These are phyloP conservation scores for Pseudevernia furfuracea DNA, from an alignment of 495 filamentous ascomycete genomes.

Conservation along the genomic window DNA sequence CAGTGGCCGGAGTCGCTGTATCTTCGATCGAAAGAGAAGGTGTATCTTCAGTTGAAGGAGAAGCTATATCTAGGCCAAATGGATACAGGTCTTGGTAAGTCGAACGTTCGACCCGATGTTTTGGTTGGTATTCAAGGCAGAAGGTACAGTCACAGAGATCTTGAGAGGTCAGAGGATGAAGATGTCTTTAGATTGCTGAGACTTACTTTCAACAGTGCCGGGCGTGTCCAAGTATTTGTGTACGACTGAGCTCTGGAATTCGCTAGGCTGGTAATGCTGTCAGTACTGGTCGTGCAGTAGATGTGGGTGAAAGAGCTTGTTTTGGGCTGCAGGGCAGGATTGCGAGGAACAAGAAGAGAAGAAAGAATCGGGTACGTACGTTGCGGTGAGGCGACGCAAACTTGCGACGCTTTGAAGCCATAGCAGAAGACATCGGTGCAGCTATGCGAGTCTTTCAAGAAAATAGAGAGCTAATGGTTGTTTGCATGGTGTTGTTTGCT, in stretches of 20 bases:
- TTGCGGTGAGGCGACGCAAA: neutral
- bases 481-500: constrained; percentile 7
- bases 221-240: neutral
- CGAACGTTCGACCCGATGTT: neutral
- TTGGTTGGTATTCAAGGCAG: neutral
- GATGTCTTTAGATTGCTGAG: neutral
- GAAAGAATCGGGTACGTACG: neutral
- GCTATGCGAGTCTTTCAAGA: neutral
- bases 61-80: neutral
- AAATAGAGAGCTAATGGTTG: constrained; percentile 5
- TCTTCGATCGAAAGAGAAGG: too few relatives aligned
- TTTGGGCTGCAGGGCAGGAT: neutral
- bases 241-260: neutral
- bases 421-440: neutral
- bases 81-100: neutral
- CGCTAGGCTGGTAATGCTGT: neutral
- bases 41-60: neutral
- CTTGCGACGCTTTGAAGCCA: neutral
- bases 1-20: neutral
- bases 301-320: neutral
- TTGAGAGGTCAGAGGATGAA: constrained; percentile 1
- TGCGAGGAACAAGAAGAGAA: neutral
- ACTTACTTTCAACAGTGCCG: neutral
- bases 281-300: neutral
- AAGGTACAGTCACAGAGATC: neutral